Base-by-base conservation (phyloP, 2,329 filamentous ascomycete species). In the Fusarium longipes region DNA sequence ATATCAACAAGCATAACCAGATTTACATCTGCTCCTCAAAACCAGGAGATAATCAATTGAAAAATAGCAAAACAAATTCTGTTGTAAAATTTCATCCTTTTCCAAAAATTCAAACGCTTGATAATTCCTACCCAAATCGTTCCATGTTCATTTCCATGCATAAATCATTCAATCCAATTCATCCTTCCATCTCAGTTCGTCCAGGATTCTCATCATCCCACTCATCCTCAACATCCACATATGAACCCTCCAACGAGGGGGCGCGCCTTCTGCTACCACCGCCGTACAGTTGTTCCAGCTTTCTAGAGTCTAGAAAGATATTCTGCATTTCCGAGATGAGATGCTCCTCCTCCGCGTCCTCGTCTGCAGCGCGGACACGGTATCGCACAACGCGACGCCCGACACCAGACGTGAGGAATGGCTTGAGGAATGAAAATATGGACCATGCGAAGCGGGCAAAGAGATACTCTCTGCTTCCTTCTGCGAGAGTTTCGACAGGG, bases 161-260 rank as follows among this genome's bases (percentile, higher is more conserved):
- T 38, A 27, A 38, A 17, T 49, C 45, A 49, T 38, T 9, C 27
- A 22, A 36, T 36, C 33, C n/a, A 3, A 44, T 24, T 53, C 40
- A 54, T 5, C 49, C 66, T 38, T 68, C 66, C 66, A 68, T 68
- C 65, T 68, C 66, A 12, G 58, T 67, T 4, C 63, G 33, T 1
- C 57, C 52, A 0, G 49, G 44, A 5, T 67, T 42, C 9, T 67
- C 66, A 17, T 67, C 65, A 12, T 68, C 66, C 66, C 66, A 68
- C 10, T 63, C 65, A 49, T 68, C 66, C 18, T 68, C 66, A 32
- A 67, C 65, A 20, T 68, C 66, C 14, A 67, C 62, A 38, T 63
- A 69, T 12, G 40, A 43, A 8, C 64, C 66, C 33, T 68, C 65
- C 9, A 67, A 11, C 1, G 57, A 62, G 1, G 55, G 38, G 0